Conservation (phyloP, 331 rosid species). For the Acacia pycnantha region DNA sequence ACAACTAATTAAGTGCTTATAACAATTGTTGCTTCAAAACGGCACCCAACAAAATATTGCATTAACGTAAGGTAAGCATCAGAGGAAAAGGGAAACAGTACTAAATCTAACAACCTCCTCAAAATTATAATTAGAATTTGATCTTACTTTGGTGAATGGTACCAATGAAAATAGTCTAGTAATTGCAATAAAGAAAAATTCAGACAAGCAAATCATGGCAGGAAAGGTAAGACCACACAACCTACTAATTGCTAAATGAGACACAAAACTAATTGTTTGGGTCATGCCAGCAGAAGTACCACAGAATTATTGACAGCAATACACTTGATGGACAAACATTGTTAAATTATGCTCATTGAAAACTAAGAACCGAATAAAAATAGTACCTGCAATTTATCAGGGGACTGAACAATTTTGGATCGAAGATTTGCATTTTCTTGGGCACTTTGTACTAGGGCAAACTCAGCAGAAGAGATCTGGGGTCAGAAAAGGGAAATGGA, state of each 20-base stretch:
- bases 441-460: conserved; percentile 61
- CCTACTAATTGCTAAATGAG: not conserved
- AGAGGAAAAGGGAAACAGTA: conserved; percentile 6
- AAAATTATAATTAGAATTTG: not conserved
- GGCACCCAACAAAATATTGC: not conserved
- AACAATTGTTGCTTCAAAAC: not conserved
- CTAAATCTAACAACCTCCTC: not conserved
- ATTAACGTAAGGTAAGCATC: not conserved
- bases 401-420: conserved; percentile 80
- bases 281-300: not conserved
- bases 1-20: not conserved
- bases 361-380: conserved; percentile 2
- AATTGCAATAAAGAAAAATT: not conserved
- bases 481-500: conserved; percentile 12
- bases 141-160: not conserved
- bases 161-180: not conserved
- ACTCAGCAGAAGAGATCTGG: conserved; percentile 81
- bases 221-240: not conserved
- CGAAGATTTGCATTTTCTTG: conserved; percentile 82
- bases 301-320: conserved; percentile 5
- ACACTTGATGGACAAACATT: not conserved
- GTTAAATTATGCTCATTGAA: not conserved
- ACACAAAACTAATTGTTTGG: not conserved
- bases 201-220: not conserved
- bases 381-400: conserved; percentile 84